Evolutionary conservation across 1,284 basidiomycete genomes (phyloP).

Genomic region (Microstroma glucosiphilum): DNA sequence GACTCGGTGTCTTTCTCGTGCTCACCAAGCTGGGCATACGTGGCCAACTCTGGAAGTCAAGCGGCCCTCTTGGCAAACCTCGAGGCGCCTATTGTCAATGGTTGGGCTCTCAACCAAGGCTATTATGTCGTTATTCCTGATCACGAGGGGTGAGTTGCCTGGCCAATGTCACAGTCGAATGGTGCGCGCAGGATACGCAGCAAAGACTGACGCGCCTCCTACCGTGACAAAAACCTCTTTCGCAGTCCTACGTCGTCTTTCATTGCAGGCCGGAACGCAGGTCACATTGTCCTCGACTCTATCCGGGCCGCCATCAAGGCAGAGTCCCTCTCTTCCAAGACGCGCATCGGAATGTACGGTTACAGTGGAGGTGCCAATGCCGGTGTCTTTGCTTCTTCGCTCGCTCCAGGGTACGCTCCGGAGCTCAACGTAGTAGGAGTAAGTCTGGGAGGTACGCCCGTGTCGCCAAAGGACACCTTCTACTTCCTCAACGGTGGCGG

Average conservation of each 20-base stretch:
- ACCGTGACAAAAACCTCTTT: not conserved
- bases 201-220: too few species aligned
- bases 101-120: conserved; percentile 33
- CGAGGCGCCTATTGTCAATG: conserved; percentile 20
- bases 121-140: conserved; percentile 43
- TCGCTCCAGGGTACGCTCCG: conserved; percentile 13
- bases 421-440: conserved; percentile 20
- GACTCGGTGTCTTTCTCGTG: conserved; percentile 13
- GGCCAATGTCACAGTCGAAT: too few species aligned
- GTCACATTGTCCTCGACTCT: conserved; percentile 13
- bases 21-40: conserved; percentile 13
- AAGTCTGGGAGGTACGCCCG: conserved; percentile 34
- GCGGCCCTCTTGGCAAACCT: not conserved
- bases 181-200: conserved; percentile 18
- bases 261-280: conserved; percentile 14
- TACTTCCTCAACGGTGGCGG: conserved; percentile 22
- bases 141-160: conserved; percentile 26
- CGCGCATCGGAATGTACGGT: conserved; percentile 13
- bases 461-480: conserved; percentile 25
- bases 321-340: not conserved
- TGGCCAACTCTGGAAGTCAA: not conserved
- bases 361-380: conserved; percentile 20
- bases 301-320: conserved; percentile 4
- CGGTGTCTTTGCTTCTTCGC: conserved; percentile 13
- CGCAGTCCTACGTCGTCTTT: conserved; percentile 14